Evolutionary conservation across 2,329 filamentous ascomycete genomes (phyloP).

Genomic region (Colletotrichum sp.): DNA sequence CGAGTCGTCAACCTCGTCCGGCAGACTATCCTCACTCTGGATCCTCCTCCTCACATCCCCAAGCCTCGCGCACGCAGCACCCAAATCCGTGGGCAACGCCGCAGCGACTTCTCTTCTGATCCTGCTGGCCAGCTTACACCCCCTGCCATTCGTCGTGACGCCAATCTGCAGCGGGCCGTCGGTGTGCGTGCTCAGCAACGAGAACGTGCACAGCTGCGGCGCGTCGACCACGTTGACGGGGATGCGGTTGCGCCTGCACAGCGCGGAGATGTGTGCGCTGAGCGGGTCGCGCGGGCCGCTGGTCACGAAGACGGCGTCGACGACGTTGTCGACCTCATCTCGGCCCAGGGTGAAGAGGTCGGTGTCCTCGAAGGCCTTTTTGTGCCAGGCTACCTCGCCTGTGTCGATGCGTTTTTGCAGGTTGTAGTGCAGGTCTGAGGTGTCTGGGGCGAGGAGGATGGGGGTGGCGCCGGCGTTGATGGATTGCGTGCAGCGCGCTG

Average conservation of each 20-base stretch:
- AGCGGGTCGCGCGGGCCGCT: constrained; percentile 49
- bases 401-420: constrained; percentile 69
- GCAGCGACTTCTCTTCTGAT: constrained; percentile 89
- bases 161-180: constrained; percentile 94
- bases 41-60: constrained; percentile 75
- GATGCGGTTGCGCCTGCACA: constrained; percentile 82
- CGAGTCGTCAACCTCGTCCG: constrained; percentile 60
- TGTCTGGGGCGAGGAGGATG: constrained; percentile 75
- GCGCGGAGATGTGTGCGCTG: constrained; percentile 68
- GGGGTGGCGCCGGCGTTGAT: constrained; percentile 83
- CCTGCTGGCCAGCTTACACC: constrained; percentile 90
- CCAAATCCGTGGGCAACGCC: constrained; percentile 76
- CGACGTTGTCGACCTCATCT: constrained; percentile 75
- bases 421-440: constrained; percentile 61
- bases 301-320: constrained; percentile 94
- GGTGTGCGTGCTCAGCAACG: constrained; percentile 84
- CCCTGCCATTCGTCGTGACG: constrained; percentile 92
- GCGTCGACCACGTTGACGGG: constrained; percentile 93
- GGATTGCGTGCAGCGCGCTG: constrained; percentile 79
- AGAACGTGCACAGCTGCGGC: constrained; percentile 86
- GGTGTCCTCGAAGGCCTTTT: constrained; percentile 69
- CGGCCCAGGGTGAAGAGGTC: constrained; percentile 82
- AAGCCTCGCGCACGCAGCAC: constrained; percentile 76
- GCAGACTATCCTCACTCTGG: constrained; percentile 72
- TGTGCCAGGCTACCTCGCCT: constrained; percentile 69